Percentiles rank a stretch among this genome's conserved stretches.
phyloP scores from a whole-genome alignment of 345 rosid species.

The Lepidium didymum region DNA sequence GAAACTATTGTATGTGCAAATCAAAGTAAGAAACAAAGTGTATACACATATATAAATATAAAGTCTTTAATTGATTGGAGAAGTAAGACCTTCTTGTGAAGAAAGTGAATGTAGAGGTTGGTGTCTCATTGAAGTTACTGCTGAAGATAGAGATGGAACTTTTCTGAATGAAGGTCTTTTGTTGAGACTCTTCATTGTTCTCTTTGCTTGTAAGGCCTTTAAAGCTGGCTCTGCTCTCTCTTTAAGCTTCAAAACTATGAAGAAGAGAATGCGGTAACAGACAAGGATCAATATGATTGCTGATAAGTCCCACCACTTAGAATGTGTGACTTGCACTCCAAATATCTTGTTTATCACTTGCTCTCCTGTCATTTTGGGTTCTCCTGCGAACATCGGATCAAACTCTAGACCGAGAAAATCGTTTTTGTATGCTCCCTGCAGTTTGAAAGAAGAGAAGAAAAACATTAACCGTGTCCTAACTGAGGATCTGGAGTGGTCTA shows the following conservation, averaged over 20 bases:
- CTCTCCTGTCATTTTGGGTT: constrained; percentile 55
- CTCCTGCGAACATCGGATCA: constrained; percentile 52
- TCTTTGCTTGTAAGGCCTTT: constrained; percentile 47
- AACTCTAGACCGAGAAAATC: constrained; percentile 79
- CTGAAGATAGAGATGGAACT: constrained; percentile 32
- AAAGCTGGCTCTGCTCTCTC: constrained; percentile 68
- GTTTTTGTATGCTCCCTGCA: constrained; percentile 85
- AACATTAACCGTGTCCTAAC: background rate
- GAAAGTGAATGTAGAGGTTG: constrained; percentile 62
- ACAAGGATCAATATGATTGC: constrained; percentile 54
- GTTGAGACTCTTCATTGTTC: constrained; percentile 51
- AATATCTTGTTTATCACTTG: constrained; percentile 44
- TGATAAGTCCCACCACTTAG: constrained; percentile 91
- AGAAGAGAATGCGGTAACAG: constrained; percentile 64
- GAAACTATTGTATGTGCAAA: constrained; percentile 26
- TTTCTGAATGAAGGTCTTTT: constrained; percentile 77
- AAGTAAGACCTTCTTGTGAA: constrained; percentile 83
- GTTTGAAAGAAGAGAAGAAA: background rate
- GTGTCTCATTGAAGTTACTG: constrained; percentile 55
- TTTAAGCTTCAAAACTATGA: constrained; percentile 64
- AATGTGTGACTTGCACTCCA: constrained; percentile 44
- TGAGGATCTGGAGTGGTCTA: background rate
- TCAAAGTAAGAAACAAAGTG: constrained; percentile 6
- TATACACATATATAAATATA: constrained; percentile 1
- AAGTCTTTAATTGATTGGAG: constrained; percentile 39